These are phyloP conservation scores for Neonectria neomacrospora DNA, from an alignment of 2,329 filamentous ascomycete species.

Conservation along the genomic window DNA sequence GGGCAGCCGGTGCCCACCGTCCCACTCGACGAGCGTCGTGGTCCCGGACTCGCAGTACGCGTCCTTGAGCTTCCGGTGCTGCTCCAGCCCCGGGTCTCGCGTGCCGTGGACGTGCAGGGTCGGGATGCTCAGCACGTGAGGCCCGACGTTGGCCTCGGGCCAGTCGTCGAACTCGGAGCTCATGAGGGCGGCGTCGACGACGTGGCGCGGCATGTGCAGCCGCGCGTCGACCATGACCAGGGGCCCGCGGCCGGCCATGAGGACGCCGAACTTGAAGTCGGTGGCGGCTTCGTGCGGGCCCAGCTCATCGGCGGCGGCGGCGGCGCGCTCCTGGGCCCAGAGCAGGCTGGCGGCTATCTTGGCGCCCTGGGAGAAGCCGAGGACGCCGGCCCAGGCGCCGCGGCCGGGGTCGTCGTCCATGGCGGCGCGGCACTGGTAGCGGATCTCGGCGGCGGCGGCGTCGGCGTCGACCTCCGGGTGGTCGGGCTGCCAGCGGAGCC, in stretches of 20 bases:
- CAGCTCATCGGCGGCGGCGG: slow-evolving; percentile 48
- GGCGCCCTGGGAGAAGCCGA: slow-evolving; percentile 76
- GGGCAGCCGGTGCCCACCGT: slow-evolving; percentile 76
- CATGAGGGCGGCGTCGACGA: slow-evolving; percentile 39
- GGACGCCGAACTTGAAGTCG: slow-evolving; percentile 50
- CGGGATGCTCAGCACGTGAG: slow-evolving; percentile 47
- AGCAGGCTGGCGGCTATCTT: slow-evolving; percentile 70
- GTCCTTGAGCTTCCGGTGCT: slow-evolving; percentile 60
- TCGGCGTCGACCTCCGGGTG: slow-evolving; percentile 64
- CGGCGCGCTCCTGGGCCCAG: slow-evolving; percentile 68
- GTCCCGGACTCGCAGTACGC: slow-evolving; percentile 68
- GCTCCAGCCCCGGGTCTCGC: slow-evolving; percentile 69
- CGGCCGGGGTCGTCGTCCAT: slow-evolving; percentile 66
- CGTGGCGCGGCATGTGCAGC: slow-evolving; percentile 63
- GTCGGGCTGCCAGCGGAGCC: slow-evolving; percentile 70
- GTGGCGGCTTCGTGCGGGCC: slow-evolving; percentile 39
- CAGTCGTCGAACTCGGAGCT: slow-evolving; percentile 43
- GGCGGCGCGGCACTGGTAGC: slow-evolving; percentile 52
- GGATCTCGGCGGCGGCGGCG: slow-evolving; percentile 53
- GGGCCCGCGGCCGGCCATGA: slow-evolving; percentile 51
- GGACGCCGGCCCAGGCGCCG: slow-evolving; percentile 68
- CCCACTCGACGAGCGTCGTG: slow-evolving; percentile 74
- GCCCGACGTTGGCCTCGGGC: slow-evolving; percentile 61
- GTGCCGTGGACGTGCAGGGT: slow-evolving; percentile 58
- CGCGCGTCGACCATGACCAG: slow-evolving; percentile 51